Evolutionary conservation across 2,329 filamentous ascomycete genomes (phyloP).

Genomic region (Coleophoma crateriformis): DNA sequence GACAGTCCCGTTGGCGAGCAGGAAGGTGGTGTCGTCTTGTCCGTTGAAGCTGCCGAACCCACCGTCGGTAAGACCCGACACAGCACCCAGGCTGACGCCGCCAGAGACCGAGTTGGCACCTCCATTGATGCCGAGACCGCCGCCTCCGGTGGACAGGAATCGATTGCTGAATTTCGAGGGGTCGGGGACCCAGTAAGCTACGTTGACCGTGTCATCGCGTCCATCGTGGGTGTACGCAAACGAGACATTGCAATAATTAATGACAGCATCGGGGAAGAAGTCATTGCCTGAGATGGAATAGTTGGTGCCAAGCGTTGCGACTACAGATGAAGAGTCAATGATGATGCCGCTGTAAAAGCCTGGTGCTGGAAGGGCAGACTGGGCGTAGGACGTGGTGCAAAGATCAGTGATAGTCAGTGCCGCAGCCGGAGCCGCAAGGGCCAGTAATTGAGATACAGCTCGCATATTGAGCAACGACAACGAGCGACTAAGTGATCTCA

Average conservation of each 20-base stretch:
- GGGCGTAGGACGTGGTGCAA: background rate
- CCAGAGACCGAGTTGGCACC: conserved; percentile 26
- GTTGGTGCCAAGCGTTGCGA: conserved; percentile 29
- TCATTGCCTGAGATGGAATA: conserved; percentile 21
- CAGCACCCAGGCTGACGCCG: conserved; percentile 39
- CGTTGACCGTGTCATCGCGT: conserved; percentile 24
- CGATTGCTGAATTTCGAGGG: conserved; percentile 36
- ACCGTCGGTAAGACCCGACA: conserved; percentile 40
- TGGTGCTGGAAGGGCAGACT: background rate
- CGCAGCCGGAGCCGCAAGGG: background rate
- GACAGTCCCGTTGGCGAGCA: conserved; percentile 31
- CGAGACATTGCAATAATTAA: conserved; percentile 38
- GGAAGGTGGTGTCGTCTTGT: conserved; percentile 29
- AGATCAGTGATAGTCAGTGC: background rate
- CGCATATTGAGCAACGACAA: background rate
- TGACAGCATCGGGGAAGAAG: conserved; percentile 24
- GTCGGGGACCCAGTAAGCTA: conserved; percentile 35
- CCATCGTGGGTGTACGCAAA: conserved; percentile 38
- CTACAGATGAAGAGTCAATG: conserved; percentile 28
- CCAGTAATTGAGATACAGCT: background rate
- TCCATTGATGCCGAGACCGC: conserved; percentile 38
- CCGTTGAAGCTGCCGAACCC: conserved; percentile 41
- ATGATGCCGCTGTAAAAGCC: conserved; percentile 5
- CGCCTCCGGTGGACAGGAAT: conserved; percentile 37
- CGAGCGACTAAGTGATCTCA: too few species aligned